Conservation (phyloP, 2,329 filamentous ascomycete species). For the Corniculantispora saksenae region DNA sequence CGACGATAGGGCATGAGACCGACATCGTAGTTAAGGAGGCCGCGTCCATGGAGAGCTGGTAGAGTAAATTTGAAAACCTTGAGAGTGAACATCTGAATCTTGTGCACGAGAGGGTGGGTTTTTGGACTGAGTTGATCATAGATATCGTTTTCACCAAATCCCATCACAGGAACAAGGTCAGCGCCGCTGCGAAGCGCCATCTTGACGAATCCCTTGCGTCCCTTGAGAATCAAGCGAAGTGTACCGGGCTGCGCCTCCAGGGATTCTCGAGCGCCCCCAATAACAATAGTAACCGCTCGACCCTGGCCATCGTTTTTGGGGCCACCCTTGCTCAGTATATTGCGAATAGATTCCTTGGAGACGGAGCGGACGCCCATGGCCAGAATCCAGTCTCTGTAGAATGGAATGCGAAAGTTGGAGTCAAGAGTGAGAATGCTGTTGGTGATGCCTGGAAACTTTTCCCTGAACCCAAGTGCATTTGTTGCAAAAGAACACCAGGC, state of each 20-base stretch:
- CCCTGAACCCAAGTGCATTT: conserved; percentile 81
- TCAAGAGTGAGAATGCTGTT: conserved; percentile 94
- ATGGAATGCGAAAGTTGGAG: conserved; percentile 88
- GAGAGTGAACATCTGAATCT: conserved; percentile 80
- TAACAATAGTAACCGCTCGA: conserved; percentile 92
- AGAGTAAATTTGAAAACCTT: conserved; percentile 88
- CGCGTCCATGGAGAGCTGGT: conserved; percentile 84
- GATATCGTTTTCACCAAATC: conserved; percentile 93
- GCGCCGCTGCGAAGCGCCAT: conserved; percentile 90
- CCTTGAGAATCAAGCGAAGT: conserved; percentile 75
- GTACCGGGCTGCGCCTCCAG: conserved; percentile 81
- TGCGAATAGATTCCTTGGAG: conserved; percentile 85
- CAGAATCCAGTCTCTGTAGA: conserved; percentile 94
- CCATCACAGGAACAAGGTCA: conserved; percentile 87
- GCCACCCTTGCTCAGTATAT: conserved; percentile 79
- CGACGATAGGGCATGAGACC: conserved; percentile 92
- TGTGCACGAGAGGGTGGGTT: conserved; percentile 76
- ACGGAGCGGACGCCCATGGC: conserved; percentile 86
- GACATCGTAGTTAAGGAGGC: conserved; percentile 97
- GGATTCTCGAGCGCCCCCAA: conserved; percentile 89
- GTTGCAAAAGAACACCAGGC: conserved; percentile 90
- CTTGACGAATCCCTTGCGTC: conserved; percentile 91
- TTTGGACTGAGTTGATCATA: conserved; percentile 86
- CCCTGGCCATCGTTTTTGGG: conserved; percentile 81
- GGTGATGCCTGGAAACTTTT: conserved; percentile 90